These are phyloP conservation scores for Fusarium graminum DNA, from an alignment of 2,329 filamentous ascomycete genomes.

Conservation along the genomic window DNA sequence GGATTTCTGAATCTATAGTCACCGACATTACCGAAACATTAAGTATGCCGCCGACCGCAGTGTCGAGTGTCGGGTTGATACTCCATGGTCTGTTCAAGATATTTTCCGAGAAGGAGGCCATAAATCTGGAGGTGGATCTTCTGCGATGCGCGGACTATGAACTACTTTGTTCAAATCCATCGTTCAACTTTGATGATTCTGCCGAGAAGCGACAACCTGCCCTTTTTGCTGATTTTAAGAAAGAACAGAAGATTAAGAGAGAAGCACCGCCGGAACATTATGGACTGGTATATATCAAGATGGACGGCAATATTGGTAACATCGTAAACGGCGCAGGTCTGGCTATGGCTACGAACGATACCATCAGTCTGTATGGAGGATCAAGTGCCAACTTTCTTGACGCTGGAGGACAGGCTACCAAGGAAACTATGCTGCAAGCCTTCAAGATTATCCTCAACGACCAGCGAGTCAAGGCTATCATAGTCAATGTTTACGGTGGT, in stretches of 20 bases:
- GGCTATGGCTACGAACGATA: conserved; percentile 92
- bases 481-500: conserved; percentile 69
- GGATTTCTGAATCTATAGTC: conserved; percentile 47
- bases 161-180: conserved; percentile 55
- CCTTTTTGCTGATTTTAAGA: conserved; percentile 56
- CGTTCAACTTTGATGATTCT: conserved; percentile 63
- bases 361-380: conserved; percentile 76
- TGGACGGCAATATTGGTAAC: conserved; percentile 76
- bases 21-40: conserved; percentile 27
- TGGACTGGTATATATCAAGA: conserved; percentile 83
- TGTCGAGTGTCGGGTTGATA: conserved; percentile 37
- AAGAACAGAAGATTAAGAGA: conserved; percentile 50
- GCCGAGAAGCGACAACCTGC: conserved; percentile 58
- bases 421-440: conserved; percentile 80
- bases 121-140: conserved; percentile 58
- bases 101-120: conserved; percentile 63
- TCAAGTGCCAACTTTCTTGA: conserved; percentile 87
- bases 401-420: conserved; percentile 89
- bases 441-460: conserved; percentile 82
- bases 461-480: conserved; percentile 74
- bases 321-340: conserved; percentile 91
- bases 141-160: conserved; percentile 49
- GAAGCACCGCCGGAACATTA: conserved; percentile 62
- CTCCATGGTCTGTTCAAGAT: conserved; percentile 50
- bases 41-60: neutral